Conservation (phyloP, 2,329 filamentous ascomycete species). For the Nothopassalora personata region DNA sequence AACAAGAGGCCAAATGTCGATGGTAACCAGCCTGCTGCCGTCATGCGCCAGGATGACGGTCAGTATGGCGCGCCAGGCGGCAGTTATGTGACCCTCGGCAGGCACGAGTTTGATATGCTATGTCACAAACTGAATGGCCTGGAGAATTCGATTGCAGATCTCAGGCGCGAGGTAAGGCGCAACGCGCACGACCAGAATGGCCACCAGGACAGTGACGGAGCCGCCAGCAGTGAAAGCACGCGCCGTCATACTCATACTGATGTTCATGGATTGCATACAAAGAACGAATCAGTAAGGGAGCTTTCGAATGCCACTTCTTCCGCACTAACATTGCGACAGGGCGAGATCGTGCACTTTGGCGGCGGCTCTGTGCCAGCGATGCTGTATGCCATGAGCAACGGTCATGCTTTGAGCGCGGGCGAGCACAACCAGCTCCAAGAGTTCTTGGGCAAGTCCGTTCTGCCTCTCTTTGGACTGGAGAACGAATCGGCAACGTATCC, state of each 20-base stretch:
- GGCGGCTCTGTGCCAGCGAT: conserved; percentile 58
- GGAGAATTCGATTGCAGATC: conserved; percentile 43
- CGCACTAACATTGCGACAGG: conserved; percentile 34
- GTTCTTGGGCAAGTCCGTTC: conserved; percentile 55
- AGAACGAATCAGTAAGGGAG: conserved; percentile 42
- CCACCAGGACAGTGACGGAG: conserved; percentile 16
- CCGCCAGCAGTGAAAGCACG: conserved; percentile 11
- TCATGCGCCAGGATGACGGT: conserved; percentile 20
- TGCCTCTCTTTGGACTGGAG: conserved; percentile 58
- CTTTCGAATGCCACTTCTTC: background rate
- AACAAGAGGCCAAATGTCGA: conserved; percentile 33
- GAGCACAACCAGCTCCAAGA: conserved; percentile 52
- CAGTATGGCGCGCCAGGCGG: conserved; percentile 3
- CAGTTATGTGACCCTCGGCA: conserved; percentile 28
- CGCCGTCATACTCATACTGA: conserved; percentile 35
- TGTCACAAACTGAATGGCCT: conserved; percentile 45
- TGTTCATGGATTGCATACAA: conserved; percentile 55
- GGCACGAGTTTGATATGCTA: conserved; percentile 44
- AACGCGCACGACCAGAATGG: conserved; percentile 14
- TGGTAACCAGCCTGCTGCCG: conserved; percentile 8
- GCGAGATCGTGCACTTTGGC: conserved; percentile 57
- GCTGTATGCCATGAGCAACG: conserved; percentile 47
- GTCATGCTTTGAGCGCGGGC: conserved; percentile 30
- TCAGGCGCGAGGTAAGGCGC: conserved; percentile 32
- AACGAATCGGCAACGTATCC: conserved; percentile 62